Percentiles rank a stretch among this genome's conserved stretches.
Evolutionary conservation across 139 green algal species (phyloP).

Genomic region (Volvox reticuliferus): DNA sequence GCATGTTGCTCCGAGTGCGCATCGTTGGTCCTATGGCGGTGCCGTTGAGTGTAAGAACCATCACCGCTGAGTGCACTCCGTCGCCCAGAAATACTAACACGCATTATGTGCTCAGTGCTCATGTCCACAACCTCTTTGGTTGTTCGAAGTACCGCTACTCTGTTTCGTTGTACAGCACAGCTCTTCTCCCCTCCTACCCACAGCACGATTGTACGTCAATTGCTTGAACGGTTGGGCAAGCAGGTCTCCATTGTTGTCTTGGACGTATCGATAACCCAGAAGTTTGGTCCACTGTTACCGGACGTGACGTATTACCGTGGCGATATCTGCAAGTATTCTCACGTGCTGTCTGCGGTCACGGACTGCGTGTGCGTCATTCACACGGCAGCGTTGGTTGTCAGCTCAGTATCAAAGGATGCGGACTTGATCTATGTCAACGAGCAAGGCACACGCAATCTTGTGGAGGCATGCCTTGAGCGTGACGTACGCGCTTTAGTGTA

Average conservation of each 20-base stretch:
- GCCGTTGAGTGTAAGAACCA: too few relatives aligned
- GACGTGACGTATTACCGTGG: constrained; percentile 15
- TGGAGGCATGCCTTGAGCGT: constrained; percentile 41
- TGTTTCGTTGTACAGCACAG: too few relatives aligned
- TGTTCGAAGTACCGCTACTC: too few relatives aligned
- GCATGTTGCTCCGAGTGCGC: not conserved
- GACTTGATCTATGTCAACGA: constrained; percentile 20
- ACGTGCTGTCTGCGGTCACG: not conserved
- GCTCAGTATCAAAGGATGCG: not conserved
- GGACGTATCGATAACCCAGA: constrained; percentile 6
- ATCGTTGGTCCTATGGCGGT: too few relatives aligned
- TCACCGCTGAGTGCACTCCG: too few relatives aligned
- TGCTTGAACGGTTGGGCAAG: not conserved
- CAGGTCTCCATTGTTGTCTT: not conserved
- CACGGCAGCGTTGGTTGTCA: not conserved
- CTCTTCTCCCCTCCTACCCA: not conserved
- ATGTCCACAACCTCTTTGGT: too few relatives aligned
- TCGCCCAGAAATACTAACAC: too few relatives aligned
- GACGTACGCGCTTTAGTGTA: constrained; percentile 25
- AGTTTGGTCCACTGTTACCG: constrained; percentile 47
- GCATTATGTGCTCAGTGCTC: too few relatives aligned
- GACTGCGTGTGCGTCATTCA: not conserved
- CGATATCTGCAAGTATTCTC: not conserved
- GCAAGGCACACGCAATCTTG: constrained; percentile 30
- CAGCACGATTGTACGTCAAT: constrained; percentile 19